These are phyloP conservation scores for Fusarium sp. DNA, from an alignment of 2,329 filamentous ascomycete genomes.

Conservation along the genomic window DNA sequence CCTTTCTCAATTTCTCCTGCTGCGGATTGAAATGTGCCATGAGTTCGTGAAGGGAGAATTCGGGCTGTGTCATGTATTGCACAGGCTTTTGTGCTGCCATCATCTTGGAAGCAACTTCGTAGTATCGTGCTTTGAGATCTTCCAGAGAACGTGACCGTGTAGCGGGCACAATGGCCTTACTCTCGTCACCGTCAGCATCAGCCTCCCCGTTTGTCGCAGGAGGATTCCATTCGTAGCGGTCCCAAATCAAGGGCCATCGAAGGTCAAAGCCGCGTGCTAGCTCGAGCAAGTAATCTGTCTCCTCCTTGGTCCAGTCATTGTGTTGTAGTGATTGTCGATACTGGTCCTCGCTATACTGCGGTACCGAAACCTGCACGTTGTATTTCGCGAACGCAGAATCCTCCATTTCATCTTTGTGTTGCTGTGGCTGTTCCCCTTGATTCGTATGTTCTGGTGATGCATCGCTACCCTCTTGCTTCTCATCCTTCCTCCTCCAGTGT, in stretches of 20 bases:
- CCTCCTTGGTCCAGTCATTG: slow-evolving; percentile 87
- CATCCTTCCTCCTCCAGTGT: slow-evolving; percentile 82
- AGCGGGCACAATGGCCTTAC: slow-evolving; percentile 66
- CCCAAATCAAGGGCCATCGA: slow-evolving; percentile 91
- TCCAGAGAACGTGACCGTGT: slow-evolving; percentile 78
- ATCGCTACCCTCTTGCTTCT: slow-evolving; percentile 53
- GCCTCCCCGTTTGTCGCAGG: slow-evolving; percentile 60
- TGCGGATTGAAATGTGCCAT: slow-evolving; percentile 88
- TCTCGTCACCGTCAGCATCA: slow-evolving; percentile 59
- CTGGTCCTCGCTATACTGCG: slow-evolving; percentile 87
- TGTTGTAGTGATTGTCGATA: slow-evolving; percentile 81
- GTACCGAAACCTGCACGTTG: slow-evolving; percentile 83
- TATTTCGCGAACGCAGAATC: slow-evolving; percentile 84
- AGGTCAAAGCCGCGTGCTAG: slow-evolving; percentile 83
- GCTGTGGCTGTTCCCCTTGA: slow-evolving; percentile 35
- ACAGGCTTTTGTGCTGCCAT: slow-evolving; percentile 84
- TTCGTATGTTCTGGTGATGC: slow-evolving; percentile 48
- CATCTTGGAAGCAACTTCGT: slow-evolving; percentile 84
- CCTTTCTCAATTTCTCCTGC: slow-evolving; percentile 84
- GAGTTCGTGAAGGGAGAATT: slow-evolving; percentile 85
- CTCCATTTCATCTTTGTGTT: slow-evolving; percentile 55
- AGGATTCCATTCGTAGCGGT: slow-evolving; percentile 84
- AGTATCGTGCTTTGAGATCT: slow-evolving; percentile 92
- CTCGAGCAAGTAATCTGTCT: slow-evolving; percentile 90
- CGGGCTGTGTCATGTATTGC: slow-evolving; percentile 86